These are phyloP conservation scores for Globisporangium acanthophoron DNA, from an alignment of 352 stramenopile genomes.

Conservation along the genomic window DNA sequence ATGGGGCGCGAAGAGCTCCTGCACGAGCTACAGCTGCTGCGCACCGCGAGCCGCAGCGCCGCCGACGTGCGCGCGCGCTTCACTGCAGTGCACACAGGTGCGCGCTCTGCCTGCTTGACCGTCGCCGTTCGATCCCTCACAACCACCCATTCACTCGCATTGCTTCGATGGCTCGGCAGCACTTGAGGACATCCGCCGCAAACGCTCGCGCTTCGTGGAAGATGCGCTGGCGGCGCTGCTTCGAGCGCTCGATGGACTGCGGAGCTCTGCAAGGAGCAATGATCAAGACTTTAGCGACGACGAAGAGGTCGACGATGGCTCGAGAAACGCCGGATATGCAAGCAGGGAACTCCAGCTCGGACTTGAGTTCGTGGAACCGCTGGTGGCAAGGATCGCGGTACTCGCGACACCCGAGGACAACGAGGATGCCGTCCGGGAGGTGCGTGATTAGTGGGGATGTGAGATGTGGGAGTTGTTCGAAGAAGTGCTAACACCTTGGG, in stretches of 20 bases:
- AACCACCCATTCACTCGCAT: too few species aligned
- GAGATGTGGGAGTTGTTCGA: not conserved
- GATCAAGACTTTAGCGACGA: not conserved
- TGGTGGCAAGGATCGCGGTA: conserved; percentile 9
- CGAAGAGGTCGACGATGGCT: not conserved
- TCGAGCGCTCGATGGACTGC: conserved; percentile 17
- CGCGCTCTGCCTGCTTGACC: not conserved
- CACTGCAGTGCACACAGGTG: conserved; percentile 5
- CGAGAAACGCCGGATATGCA: conserved; percentile 1
- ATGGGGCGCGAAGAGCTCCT: conserved; percentile 15
- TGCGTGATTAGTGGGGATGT: not conserved
- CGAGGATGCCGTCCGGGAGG: conserved; percentile 14
- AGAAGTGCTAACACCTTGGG: not conserved
- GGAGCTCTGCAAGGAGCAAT: not conserved
- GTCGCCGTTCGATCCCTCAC: not conserved
- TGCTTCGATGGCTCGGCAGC: conserved; percentile 18
- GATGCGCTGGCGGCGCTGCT: conserved; percentile 50
- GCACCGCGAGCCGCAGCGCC: conserved; percentile 1
- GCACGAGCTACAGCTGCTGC: conserved; percentile 9
- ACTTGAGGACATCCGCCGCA: conserved; percentile 45
- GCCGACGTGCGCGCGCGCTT: conserved; percentile 7
- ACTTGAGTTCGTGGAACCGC: conserved; percentile 16
- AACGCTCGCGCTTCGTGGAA: conserved; percentile 66
- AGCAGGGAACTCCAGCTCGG: conserved; percentile 18
- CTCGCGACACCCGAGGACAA: not conserved